Conservation (phyloP, 495 filamentous ascomycete genomes). For the Lepraria neglecta region DNA sequence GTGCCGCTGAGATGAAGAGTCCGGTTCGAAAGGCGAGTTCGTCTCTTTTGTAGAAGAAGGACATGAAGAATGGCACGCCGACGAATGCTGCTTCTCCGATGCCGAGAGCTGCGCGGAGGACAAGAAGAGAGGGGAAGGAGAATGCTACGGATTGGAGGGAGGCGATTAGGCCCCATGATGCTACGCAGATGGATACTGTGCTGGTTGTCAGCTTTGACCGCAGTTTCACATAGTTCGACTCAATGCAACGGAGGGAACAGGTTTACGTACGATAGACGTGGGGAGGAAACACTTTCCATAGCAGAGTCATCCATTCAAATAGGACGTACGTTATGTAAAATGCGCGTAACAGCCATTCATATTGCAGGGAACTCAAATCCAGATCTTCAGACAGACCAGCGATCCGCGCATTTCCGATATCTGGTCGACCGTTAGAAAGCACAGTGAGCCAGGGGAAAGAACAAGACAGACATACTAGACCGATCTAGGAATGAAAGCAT, state of each 20-base stretch:
- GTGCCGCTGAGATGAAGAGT: constrained; percentile 57
- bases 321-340: constrained; percentile 69
- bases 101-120: constrained; percentile 48
- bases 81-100: constrained; percentile 58
- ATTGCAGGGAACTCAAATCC: constrained; percentile 47
- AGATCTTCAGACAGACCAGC: constrained; percentile 66
- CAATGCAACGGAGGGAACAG: too few relatives aligned
- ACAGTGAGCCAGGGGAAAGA: neutral
- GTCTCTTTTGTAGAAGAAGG: constrained; percentile 54
- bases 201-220: constrained; percentile 30
- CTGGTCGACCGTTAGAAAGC: constrained; percentile 35
- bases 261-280: constrained; percentile 49
- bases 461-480: constrained; percentile 50
- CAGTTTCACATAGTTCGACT: too few relatives aligned
- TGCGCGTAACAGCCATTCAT: constrained; percentile 61
- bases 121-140: constrained; percentile 41
- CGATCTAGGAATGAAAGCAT: constrained; percentile 75
- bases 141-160: constrained; percentile 64
- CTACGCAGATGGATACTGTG: constrained; percentile 41
- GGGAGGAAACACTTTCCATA: constrained; percentile 51
- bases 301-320: constrained; percentile 65
- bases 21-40: constrained; percentile 58
- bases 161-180: constrained; percentile 61
- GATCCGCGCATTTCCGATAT: constrained; percentile 74
- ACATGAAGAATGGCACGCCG: constrained; percentile 57